These are phyloP conservation scores for Penicillium sp. DNA, from an alignment of 2,329 filamentous ascomycete genomes.

Conservation along the genomic window DNA sequence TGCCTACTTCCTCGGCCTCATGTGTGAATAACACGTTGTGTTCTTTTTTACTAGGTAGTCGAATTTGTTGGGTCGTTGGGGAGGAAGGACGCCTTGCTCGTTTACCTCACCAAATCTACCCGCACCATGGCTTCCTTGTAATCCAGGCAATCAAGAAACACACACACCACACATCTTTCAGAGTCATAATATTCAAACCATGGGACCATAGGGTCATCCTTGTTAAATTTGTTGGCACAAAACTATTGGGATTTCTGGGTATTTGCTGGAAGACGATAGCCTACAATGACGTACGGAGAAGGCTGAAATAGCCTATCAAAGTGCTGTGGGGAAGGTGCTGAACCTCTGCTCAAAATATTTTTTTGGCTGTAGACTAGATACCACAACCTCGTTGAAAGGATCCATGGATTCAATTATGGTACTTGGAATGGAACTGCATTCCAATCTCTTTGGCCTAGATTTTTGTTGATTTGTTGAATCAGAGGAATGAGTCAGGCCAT, in stretches of 20 bases:
- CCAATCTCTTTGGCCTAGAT: too few relatives aligned
- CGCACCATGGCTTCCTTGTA: neutral
- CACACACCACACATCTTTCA: neutral
- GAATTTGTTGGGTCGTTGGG: slow-evolving; percentile 15
- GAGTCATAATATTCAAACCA: neutral
- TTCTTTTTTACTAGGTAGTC: neutral
- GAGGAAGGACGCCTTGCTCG: neutral
- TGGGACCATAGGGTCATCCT: neutral
- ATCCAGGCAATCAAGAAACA: neutral
- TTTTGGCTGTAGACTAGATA: too few relatives aligned
- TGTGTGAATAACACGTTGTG: neutral
- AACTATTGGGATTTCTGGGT: neutral
- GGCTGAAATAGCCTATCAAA: neutral
- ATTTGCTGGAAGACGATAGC: too few relatives aligned
- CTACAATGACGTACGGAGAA: neutral
- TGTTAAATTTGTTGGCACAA: neutral
- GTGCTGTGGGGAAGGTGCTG: neutral
- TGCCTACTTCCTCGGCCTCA: slow-evolving; percentile 4
- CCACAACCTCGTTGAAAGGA: too few relatives aligned
- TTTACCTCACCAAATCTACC: slow-evolving; percentile 13
- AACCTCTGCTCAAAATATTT: too few relatives aligned
- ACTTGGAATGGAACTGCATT: too few relatives aligned
- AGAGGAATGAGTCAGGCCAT: too few relatives aligned
- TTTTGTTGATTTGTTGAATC: too few relatives aligned
- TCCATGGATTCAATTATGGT: too few relatives aligned